Base-by-base conservation (phyloP, 139 green algal genomes). In the Asterochloris erici region DNA sequence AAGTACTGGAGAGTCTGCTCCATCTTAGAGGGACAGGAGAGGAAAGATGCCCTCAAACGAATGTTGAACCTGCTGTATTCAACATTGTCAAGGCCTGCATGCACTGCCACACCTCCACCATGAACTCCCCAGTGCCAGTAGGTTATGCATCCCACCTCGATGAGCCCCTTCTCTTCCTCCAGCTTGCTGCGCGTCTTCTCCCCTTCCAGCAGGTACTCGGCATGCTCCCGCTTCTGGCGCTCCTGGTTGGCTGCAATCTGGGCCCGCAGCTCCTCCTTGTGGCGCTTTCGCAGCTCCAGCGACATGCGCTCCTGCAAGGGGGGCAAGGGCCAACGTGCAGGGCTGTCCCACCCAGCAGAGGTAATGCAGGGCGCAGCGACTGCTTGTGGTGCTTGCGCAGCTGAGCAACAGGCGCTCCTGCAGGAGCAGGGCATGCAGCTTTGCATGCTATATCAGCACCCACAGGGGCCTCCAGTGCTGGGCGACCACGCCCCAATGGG, bases 231-330 rank as follows among this genome's bases (percentile, higher is more conserved):
- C 62, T 82, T 77, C 63, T 83, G 77, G 63, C 73, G 66, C 90
- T 96, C 91, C 29, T 93, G 87, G 68, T 93, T 93, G 16, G 85
- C 83, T 60, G 86, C 63, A 74, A 95, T 93, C 88, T 96, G 93
- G 2, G 84, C 81, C 69, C 92, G 79, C 69, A 98, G 88, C 86
- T 95, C 90, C 77, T 92, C 84, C 86, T 94, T 94, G 87, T 96
- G 94, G 71, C 77, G 73, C 64, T 81, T 27, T 74, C 79, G 73
- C 38, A 83, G 10, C 28, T 66, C 16, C 81, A 74, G 28, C 26
- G 28, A 21, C 77, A 27, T 38, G 73, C 66, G 74, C 16, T 76
- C 62, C 70, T 73, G 80, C 71, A 54, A 54, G 38, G 38, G 38
- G 38, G 38, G 38, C 38, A 54, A 54, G 38, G 38, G 38, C 38